Base-by-base conservation (phyloP, 2,329 filamentous ascomycete genomes). In the Rutstroemia sp. region DNA sequence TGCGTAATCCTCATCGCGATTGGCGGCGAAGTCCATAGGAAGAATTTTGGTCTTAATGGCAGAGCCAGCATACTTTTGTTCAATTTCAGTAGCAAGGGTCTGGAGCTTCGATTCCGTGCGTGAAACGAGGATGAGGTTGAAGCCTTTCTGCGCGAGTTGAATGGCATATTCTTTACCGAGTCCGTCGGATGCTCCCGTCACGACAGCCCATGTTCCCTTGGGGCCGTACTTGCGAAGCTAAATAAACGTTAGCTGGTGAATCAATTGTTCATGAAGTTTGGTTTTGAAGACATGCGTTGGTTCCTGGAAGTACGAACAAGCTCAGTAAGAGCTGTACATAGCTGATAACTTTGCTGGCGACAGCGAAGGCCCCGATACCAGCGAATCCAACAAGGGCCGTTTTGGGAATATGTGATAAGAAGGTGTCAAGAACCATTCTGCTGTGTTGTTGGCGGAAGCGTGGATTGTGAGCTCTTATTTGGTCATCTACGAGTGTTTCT, bases 171-270 rank as follows among this genome's bases (percentile, higher is more conserved):
- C 94, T 75, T 96, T 97, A 70, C 94, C 94, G 61, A 99, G 85
- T 62, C 94, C 95, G 73, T 99, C 94, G 10, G 92, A 96, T 52
- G 92, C 94, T 61, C 94, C 94, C 25, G 94, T 99, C 42, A 99
- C 81, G 55, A 99, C 83, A 34, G 90, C 94, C 92, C 92, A 99
- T 58, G 87, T 92, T 60, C 92, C 92, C 67, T 90, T 90, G 65
- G 87, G 87, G 64, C 92, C 94, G 75, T 95, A 97, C 64, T 87
- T 90, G 66, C 86, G 86, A 58, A 99, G 85, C 92, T 95, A 58
- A 58, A 16, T n/a, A 25, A 7, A 42, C 8, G 21, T 41, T 41
- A 51, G 18, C 18, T 16, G 21, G 4, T 18, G n/a, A 21, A 12
- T 25, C 21, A 44, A 47, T 8, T 25, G 41, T 23, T 9, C 34